phyloP scores from a whole-genome alignment of 2,329 filamentous ascomycete species.

The Cryoendolithus antarcticus region DNA sequence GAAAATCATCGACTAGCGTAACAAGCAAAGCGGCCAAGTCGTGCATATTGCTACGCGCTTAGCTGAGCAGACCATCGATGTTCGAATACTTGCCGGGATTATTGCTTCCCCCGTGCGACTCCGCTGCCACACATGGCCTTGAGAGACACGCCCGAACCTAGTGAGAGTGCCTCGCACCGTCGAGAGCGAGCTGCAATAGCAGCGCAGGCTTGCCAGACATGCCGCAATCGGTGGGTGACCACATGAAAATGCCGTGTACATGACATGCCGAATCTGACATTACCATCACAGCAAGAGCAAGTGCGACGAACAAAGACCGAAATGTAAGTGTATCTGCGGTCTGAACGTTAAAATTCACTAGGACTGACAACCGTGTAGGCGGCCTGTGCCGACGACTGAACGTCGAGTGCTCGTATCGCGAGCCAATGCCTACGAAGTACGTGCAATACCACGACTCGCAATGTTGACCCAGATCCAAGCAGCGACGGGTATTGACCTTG shows the following conservation, averaged over 20 bases:
- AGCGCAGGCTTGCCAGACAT: slow-evolving; percentile 47
- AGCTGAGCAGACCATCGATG: too few relatives aligned
- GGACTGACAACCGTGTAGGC: slow-evolving; percentile 10
- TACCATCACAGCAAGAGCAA: slow-evolving; percentile 43
- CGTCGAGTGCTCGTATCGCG: slow-evolving; percentile 47
- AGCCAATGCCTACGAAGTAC: slow-evolving; percentile 51
- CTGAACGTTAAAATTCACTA: not conserved
- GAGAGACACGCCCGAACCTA: too few relatives aligned
- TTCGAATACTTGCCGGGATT: too few relatives aligned
- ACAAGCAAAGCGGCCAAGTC: too few relatives aligned
- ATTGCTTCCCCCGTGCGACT: too few relatives aligned
- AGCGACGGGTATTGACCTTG: not conserved
- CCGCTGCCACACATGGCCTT: too few relatives aligned
- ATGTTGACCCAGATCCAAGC: not conserved
- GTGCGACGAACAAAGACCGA: slow-evolving; percentile 51
- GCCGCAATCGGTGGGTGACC: slow-evolving; percentile 28
- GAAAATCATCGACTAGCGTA: too few relatives aligned
- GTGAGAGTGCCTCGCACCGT: slow-evolving; percentile 13
- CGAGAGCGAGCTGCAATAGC: slow-evolving; percentile 39
- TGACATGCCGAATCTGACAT: not conserved
- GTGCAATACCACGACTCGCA: not conserved
- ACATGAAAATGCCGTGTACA: not conserved
- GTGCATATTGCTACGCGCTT: too few relatives aligned
- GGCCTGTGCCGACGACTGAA: slow-evolving; percentile 45
- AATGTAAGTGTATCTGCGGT: slow-evolving; percentile 28